Base-by-base conservation (phyloP, 2,329 filamentous ascomycete species). In the Gnomoniopsis smithogilvyi region DNA sequence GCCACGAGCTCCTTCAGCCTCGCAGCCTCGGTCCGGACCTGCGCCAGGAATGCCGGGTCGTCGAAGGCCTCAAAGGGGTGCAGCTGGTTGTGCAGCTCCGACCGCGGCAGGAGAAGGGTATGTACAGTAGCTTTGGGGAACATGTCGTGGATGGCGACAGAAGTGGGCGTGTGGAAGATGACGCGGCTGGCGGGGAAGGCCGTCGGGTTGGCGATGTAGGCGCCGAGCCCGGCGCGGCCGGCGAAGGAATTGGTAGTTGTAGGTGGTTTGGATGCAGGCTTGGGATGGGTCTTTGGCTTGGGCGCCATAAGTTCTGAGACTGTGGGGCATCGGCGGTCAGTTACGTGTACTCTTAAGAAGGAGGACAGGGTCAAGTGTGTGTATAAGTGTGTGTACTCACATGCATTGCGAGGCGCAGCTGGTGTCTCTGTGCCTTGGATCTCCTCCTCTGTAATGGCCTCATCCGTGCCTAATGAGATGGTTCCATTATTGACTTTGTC, bases 111-210 rank as follows among this genome's bases (percentile, higher is more conserved):
- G n/a, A 98, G 84, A 2, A 99, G 89, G 1, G 91, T 81, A 75
- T 99, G 95, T 3, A 97, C 80, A 3, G 84, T 86, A 3, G 90
- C 85, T 73, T 98, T 99, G 10, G 95, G 93, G 70, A 86, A 99
- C 62, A 86, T 78, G 75, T 99, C 95, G 66, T 88, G 82, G 71
- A 98, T 90, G 21, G 87, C 83, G 53, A 93, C 90, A 64, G 89
- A 91, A 61, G 85, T 75, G n/a, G 83, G 78, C 64, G 85, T 84
- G 72, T 87, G 78, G 68, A 86, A 87, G 56, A 95, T 78, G 1
- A 92, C 82, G 6, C 80, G 75, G 26, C 77, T 79, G 6, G 79
- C 64, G 1, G 86, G 80, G 66, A 85, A 88, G 1, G 79, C 76
- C 36, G 81, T 78, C 0, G 91, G 91, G 55, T 84, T 73, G 8